Evolutionary conservation across 352 stramenopile genomes (phyloP).

Genomic region (Pythium phragmiticola): DNA sequence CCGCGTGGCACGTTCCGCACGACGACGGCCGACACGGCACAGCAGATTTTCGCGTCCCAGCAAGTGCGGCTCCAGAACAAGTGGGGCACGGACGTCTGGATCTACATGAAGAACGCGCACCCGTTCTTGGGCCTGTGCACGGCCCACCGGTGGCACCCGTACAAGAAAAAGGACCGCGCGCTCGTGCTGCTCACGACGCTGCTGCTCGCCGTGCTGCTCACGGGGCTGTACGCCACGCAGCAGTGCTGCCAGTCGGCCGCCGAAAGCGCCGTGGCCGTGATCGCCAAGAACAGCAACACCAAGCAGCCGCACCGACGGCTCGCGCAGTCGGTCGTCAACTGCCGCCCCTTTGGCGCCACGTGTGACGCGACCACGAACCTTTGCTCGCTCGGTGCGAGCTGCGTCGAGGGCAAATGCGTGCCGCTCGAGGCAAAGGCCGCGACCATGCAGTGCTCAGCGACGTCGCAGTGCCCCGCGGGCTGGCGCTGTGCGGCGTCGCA

Average conservation of each 20-base stretch:
- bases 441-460: background rate
- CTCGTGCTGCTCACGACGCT: slow-evolving; percentile 48
- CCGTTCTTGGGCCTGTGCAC: slow-evolving; percentile 40
- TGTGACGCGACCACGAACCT: slow-evolving; percentile 27
- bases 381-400: slow-evolving; percentile 40
- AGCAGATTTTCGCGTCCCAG: slow-evolving; percentile 47
- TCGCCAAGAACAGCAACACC: slow-evolving; percentile 9
- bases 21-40: slow-evolving; percentile 24
- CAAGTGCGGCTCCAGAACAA: slow-evolving; percentile 45
- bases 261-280: slow-evolving; percentile 24
- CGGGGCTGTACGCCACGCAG: slow-evolving; percentile 42
- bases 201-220: slow-evolving; percentile 37
- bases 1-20: slow-evolving; percentile 29
- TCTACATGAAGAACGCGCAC: slow-evolving; percentile 71
- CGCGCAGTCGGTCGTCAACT: slow-evolving; percentile 19
- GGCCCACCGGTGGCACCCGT: slow-evolving; percentile 54
- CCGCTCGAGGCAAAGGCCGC: slow-evolving; percentile 9
- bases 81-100: slow-evolving; percentile 45
- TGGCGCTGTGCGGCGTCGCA: slow-evolving; percentile 32
- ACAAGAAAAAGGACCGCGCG: slow-evolving; percentile 44
- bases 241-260: slow-evolving; percentile 36
- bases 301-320: background rate
- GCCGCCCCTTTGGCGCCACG: slow-evolving; percentile 26
- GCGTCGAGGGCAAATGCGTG: slow-evolving; percentile 27
- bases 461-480: slow-evolving; percentile 28